Evolutionary conservation across 179 eudicot genomes (phyloP).

Genomic region (Spinacia oleracea): DNA sequence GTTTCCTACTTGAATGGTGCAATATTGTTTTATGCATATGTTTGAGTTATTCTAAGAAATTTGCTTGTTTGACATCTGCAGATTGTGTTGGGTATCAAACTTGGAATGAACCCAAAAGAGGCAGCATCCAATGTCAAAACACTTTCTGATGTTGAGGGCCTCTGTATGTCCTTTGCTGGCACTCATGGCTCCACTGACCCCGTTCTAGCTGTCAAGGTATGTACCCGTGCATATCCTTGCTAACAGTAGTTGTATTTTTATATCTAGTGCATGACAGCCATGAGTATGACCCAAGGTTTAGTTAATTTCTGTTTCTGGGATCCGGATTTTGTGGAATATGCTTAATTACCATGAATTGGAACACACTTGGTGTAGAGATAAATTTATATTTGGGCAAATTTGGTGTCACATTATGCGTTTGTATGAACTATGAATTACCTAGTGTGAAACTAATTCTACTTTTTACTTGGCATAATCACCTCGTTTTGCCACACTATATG

Average conservation of each 20-base stretch:
- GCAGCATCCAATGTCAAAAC: constrained; percentile 75
- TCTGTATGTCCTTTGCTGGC: constrained; percentile 78
- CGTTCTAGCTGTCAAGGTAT: constrained; percentile 88
- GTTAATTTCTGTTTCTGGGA: neutral
- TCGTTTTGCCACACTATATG: neutral
- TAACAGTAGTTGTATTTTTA: neutral
- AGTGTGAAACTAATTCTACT: neutral
- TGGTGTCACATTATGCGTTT: neutral
- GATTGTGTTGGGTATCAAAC: constrained; percentile 85
- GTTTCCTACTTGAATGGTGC: neutral
- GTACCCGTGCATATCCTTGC: constrained; percentile 3
- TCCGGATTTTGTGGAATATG: neutral
- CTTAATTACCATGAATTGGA: neutral
- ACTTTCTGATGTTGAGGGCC: constrained; percentile 94
- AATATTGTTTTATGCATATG: neutral
- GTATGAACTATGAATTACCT: neutral
- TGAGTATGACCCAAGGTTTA: neutral
- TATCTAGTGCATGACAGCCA: neutral
- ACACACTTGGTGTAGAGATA: neutral
- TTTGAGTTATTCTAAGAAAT: neutral
- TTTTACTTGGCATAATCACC: neutral
- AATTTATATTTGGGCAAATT: neutral
- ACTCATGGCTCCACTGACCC: constrained; percentile 83
- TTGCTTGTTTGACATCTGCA: constrained; percentile 32
- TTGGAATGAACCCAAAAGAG: constrained; percentile 83